phyloP scores from a whole-genome alignment of 2,329 filamentous ascomycete species.

The Epichloe aotearoae region DNA sequence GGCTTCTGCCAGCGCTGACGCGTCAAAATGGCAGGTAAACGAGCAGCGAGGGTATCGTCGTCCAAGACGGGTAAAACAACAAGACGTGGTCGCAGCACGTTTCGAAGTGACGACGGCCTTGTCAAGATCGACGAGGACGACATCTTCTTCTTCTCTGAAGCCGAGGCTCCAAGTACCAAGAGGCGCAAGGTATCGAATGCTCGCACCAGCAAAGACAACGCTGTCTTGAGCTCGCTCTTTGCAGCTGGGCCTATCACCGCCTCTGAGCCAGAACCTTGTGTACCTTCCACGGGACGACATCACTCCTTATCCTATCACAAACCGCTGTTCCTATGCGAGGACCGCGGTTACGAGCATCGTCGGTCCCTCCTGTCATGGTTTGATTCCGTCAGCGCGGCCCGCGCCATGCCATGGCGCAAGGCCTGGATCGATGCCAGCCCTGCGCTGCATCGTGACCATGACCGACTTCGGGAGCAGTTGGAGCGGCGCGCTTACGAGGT shows the following conservation, averaged over 20 bases:
- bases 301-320: slow-evolving; percentile 29
- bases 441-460: slow-evolving; percentile 10
- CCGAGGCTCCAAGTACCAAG: slow-evolving; percentile 1
- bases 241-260: neutral
- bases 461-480: slow-evolving; percentile 28
- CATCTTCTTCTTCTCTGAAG: neutral
- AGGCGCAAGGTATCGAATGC: slow-evolving; percentile 4
- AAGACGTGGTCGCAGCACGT: neutral
- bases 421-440: slow-evolving; percentile 35
- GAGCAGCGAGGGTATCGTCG: neutral
- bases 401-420: slow-evolving; percentile 48
- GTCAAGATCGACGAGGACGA: neutral
- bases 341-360: slow-evolving; percentile 20
- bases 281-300: slow-evolving; percentile 6
- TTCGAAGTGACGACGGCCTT: neutral
- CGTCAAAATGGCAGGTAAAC: slow-evolving; percentile 1
- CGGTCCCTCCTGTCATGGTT: slow-evolving; percentile 37
- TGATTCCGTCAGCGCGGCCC: slow-evolving; percentile 29
- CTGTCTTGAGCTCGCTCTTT: slow-evolving; percentile 5
- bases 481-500: slow-evolving; percentile 49
- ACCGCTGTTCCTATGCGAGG: slow-evolving; percentile 31
- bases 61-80: neutral
- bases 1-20: neutral
- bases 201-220: neutral
- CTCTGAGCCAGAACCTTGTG: slow-evolving; percentile 5